phyloP scores from a whole-genome alignment of 2,329 filamentous ascomycete genomes.

The Epichloe typhina region DNA sequence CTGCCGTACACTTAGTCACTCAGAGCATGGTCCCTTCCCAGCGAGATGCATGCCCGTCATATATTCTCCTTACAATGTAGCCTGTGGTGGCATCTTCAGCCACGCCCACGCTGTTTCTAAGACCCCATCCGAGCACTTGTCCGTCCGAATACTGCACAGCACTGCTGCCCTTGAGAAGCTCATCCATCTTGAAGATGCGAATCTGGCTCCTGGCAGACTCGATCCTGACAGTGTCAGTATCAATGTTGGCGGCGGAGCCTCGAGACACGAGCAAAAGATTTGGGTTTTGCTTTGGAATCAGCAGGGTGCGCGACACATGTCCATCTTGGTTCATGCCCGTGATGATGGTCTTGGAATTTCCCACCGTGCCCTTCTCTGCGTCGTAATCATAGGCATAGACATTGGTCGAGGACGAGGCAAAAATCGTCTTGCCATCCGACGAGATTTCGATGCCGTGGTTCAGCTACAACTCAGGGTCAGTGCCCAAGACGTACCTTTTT shows the following conservation, averaged over 20 bases:
- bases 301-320: constrained; percentile 49
- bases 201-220: constrained; percentile 46
- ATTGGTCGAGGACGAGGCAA: constrained; percentile 36
- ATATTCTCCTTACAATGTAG: constrained; percentile 19
- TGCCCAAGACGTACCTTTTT: too few species aligned
- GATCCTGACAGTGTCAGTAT: constrained; percentile 32
- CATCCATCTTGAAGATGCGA: constrained; percentile 30
- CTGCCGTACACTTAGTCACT: constrained; percentile 2
- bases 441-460: constrained; percentile 38
- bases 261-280: constrained; percentile 47
- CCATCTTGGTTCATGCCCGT: constrained; percentile 42
- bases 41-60: background rate
- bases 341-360: constrained; percentile 34
- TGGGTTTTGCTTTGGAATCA: constrained; percentile 37
- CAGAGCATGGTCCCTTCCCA: too few species aligned
- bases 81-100: constrained; percentile 41
- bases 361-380: constrained; percentile 30
- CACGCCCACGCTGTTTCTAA: constrained; percentile 57
- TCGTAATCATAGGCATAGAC: constrained; percentile 51
- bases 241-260: constrained; percentile 46
- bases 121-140: constrained; percentile 44
- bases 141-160: constrained; percentile 30
- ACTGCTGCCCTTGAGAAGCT: constrained; percentile 13
- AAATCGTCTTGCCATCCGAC: constrained; percentile 31
- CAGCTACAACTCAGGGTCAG: constrained; percentile 18